These are phyloP conservation scores for Kwoniella dendrophila DNA, from an alignment of 768 basidiomycete genomes.

Conservation along the genomic window DNA sequence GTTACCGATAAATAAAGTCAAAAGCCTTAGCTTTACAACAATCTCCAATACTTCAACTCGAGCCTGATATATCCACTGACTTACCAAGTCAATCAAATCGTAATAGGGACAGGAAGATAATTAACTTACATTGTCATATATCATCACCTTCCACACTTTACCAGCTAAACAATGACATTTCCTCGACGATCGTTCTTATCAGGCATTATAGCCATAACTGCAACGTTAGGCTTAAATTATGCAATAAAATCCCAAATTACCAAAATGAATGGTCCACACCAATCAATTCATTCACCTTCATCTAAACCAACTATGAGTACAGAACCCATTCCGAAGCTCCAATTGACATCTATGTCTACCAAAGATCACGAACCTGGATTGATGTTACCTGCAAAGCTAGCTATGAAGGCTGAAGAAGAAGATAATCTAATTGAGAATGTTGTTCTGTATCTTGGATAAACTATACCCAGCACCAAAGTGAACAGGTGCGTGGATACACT, in stretches of 20 bases:
- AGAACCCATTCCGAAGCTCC: not conserved
- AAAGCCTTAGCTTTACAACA: too few species aligned
- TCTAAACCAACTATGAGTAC: not conserved
- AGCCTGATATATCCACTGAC: too few species aligned
- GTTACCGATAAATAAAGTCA: too few species aligned
- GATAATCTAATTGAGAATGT: slow-evolving; percentile 13
- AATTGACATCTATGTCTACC: not conserved
- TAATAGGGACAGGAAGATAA: too few species aligned
- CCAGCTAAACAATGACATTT: not conserved
- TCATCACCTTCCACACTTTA: not conserved
- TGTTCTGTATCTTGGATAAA: slow-evolving; percentile 9
- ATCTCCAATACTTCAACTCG: too few species aligned
- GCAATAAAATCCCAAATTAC: not conserved
- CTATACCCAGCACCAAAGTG: too few species aligned
- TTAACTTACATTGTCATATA: not conserved
- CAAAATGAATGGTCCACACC: not conserved
- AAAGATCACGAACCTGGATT: slow-evolving; percentile 1
- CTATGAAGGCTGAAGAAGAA: slow-evolving; percentile 1
- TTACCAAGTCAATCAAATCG: too few species aligned
- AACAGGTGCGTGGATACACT: too few species aligned
- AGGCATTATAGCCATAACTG: not conserved
- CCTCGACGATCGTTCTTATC: not conserved
- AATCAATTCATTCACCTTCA: not conserved
- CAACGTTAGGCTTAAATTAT: not conserved
- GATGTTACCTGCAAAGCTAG: not conserved